A percentile compares a stretch with the other conserved stretches of the same genome.
These are phyloP conservation scores for Populus tremula DNA, from an alignment of 345 rosid genomes.

Conservation along the genomic window DNA sequence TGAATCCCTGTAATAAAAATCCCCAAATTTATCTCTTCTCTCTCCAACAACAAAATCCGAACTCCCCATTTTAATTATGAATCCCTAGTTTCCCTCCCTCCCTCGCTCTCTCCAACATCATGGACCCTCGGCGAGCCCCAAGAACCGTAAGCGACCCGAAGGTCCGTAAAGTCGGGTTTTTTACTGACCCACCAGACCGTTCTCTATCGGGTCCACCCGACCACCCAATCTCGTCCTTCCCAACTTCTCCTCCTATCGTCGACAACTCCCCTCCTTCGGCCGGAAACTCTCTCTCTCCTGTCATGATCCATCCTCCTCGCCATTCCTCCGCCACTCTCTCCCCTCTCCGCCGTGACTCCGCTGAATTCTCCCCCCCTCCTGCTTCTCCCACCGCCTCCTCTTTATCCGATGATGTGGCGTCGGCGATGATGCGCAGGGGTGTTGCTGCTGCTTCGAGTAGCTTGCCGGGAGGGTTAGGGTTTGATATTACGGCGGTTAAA, in stretches of 20 bases:
- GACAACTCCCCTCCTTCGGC: slow-evolving; percentile 45
- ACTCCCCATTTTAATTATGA: neutral
- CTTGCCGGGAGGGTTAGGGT: slow-evolving; percentile 32
- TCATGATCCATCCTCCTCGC: slow-evolving; percentile 90
- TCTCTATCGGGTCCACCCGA: slow-evolving; percentile 33
- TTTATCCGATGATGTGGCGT: slow-evolving; percentile 36
- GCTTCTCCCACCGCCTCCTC: slow-evolving; percentile 35
- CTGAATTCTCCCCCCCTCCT: slow-evolving; percentile 15
- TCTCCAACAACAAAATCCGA: neutral
- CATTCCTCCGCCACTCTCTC: slow-evolving; percentile 47
- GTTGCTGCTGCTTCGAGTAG: slow-evolving; percentile 18
- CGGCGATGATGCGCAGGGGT: slow-evolving; percentile 38
- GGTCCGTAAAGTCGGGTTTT: slow-evolving; percentile 86
- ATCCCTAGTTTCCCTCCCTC: neutral
- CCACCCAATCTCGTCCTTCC: slow-evolving; percentile 36
- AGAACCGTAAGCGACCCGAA: slow-evolving; percentile 80
- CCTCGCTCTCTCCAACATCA: slow-evolving; percentile 4
- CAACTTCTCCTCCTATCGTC: slow-evolving; percentile 27
- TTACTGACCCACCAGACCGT: slow-evolving; percentile 53
- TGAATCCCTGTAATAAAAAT: neutral
- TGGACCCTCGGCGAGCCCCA: slow-evolving; percentile 77
- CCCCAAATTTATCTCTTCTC: neutral
- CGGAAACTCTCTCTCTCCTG: slow-evolving; percentile 70
- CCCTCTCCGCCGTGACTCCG: slow-evolving; percentile 25
- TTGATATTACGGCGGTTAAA: slow-evolving; percentile 36